These are phyloP conservation scores for Pyrenochaeta sp. DNA, from an alignment of 2,329 filamentous ascomycete genomes.

Conservation along the genomic window DNA sequence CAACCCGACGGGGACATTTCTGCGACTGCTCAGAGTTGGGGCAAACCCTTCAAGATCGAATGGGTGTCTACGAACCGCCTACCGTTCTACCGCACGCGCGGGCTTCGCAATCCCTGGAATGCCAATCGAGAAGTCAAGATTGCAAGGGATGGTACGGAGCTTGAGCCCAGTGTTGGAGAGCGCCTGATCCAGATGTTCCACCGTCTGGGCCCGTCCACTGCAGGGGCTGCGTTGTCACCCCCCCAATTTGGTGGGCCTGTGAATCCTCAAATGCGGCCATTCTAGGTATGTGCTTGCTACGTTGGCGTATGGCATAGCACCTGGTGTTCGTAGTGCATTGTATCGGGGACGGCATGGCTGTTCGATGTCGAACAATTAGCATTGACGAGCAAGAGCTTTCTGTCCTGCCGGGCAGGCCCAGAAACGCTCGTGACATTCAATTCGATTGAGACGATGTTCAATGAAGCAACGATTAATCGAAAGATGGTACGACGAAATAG, in stretches of 20 bases:
- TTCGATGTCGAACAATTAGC: not conserved
- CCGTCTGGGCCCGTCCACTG: conserved; percentile 41
- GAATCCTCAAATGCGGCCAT: conserved; percentile 42
- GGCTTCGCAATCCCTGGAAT: conserved; percentile 92
- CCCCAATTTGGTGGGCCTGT: conserved; percentile 30
- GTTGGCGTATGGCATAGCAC: conserved; percentile 7
- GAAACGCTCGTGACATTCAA: conserved; percentile 7
- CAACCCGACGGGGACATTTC: conserved; percentile 51
- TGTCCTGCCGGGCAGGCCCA: conserved; percentile 22
- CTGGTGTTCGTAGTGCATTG: conserved; percentile 5
- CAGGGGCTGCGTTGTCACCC: conserved; percentile 29
- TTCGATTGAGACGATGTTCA: conserved; percentile 11
- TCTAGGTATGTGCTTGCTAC: conserved; percentile 18
- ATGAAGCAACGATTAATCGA: conserved; percentile 22
- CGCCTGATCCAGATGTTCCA: conserved; percentile 81
- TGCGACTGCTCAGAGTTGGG: conserved; percentile 71
- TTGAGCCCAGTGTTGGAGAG: conserved; percentile 83
- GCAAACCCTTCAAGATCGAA: conserved; percentile 88
- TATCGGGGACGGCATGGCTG: not conserved
- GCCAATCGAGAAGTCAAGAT: conserved; percentile 96
- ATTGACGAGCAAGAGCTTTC: conserved; percentile 9
- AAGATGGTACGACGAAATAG: conserved; percentile 3
- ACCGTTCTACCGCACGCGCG: conserved; percentile 88
- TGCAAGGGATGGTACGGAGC: conserved; percentile 89
- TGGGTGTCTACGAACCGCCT: conserved; percentile 86